Evolutionary conservation across 441 rosid species (phyloP), one percentile per base, ranked within the genome.

Genomic region (Populus tomentosa): DNA sequence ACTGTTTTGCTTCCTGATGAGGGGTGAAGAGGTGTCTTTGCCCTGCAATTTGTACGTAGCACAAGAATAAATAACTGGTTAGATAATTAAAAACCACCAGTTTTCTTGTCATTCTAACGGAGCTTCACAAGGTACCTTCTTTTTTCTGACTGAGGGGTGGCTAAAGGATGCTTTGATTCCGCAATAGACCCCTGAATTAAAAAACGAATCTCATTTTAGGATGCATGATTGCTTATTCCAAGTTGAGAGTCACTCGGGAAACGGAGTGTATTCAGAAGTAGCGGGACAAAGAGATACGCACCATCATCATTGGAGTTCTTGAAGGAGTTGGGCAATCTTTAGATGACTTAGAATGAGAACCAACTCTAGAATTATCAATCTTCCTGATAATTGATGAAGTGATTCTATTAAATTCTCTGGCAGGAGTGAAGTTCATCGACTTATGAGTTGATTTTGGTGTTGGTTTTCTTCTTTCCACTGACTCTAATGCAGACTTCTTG

Each of bases 271-370:
- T 7, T 26, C 40, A 26, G 21, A 38, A 77, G 38, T 35, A 69
- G 42, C 30, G 68, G 50, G 77, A 64, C 30, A 50, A 24, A 75
- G 26, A 50, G 73, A 69, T 28, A 69, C 28, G 73, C 75, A 90
- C 95, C 88, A 20, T 75, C 65, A 80, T 83, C 65, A 80, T 83
- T 16, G 94, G 95, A 84, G 94, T 92, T 80, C 81, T 89, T 38
- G 81, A 81, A 74, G 92, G 97, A 75, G 90, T 90, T 68, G 87
- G 78, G 85, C 85, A 86, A 20, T 89, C 92, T 80, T 84, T 91
- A 24, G 83, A 70, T 81, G 84, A 82, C 56, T 86, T 87, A 62
- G 88, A 83, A 81, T n/a, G 69, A 24, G 81, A 68, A 76, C 77
- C 64, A 56, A 75, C 76, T 82, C 89, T 89, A 66, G 92, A 86